Conservation (phyloP, 805 yeast genomes). For the Candida argentea region DNA sequence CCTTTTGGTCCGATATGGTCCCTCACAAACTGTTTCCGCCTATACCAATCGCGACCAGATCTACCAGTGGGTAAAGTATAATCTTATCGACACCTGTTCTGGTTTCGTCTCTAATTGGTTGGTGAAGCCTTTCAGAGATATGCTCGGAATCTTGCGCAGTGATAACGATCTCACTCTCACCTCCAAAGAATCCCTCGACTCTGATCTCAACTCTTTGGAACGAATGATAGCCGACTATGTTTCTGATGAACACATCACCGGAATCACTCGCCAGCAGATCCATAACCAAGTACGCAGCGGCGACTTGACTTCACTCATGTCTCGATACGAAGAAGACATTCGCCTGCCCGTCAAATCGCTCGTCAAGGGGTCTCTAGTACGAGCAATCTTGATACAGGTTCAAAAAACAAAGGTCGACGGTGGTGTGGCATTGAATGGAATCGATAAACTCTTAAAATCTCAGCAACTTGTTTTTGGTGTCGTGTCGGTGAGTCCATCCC, state of each 20-base stretch:
- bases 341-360: conserved; percentile 56
- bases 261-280: conserved; percentile 18
- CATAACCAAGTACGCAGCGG: conserved; percentile 53
- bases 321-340: conserved; percentile 69
- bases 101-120: conserved; percentile 83
- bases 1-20: conserved; percentile 39
- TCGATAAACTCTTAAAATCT: conserved; percentile 78
- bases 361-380: conserved; percentile 58
- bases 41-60: conserved; percentile 47
- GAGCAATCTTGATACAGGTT: conserved; percentile 80
- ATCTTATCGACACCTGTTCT: conserved; percentile 49
- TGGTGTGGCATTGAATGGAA: conserved; percentile 79
- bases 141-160: conserved; percentile 73
- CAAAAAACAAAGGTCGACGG: conserved; percentile 96
- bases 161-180: conserved; percentile 75
- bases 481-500: conserved; percentile 79
- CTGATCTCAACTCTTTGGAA: conserved; percentile 74
- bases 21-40: conserved; percentile 32
- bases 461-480: conserved; percentile 93
- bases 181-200: conserved; percentile 65
- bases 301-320: conserved; percentile 70
- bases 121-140: conserved; percentile 59
- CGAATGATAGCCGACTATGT: conserved; percentile 79
- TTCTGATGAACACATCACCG: conserved; percentile 16
- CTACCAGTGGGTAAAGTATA: conserved; percentile 43